Evolutionary conservation across 2,329 filamentous ascomycete species (phyloP), one percentile per base, ranked within the genome.

Genomic region (Fusarium pilosicola): DNA sequence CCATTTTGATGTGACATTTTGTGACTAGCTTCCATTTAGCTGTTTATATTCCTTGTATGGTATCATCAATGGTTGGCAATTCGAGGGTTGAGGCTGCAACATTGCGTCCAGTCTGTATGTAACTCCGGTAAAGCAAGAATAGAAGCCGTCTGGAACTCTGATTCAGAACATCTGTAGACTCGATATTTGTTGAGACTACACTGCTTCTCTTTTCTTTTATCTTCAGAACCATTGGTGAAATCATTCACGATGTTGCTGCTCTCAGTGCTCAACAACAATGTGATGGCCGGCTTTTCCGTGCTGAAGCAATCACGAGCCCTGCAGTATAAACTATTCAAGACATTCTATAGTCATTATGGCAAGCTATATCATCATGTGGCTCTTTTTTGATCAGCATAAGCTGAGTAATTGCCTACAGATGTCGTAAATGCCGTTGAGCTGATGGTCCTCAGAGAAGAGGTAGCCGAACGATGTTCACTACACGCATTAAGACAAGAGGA

Each of bases 401-500:
- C n/a, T n/a, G n/a, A n/a, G n/a, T n/a, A n/a, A n/a, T n/a, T n/a
- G n/a, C n/a, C n/a, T n/a, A n/a, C n/a, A 14, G 18, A 22, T 22
- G 24, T 22, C 20, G 5, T 41, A 17, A 41, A 28, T 7, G 24
- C 7, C 18, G 24, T 28, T 39, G 2, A 28, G 24, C 36, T 5
- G 20, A 28, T n/a, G 34, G 51, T 17, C 14, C 20, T 18, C 6
- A 2, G 20, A 55, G 24, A 38, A 28, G 34, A 54, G 20, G 20
- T 22, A 28, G 11, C 24, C 7, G 24, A 55, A 4, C 20, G 5
- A 28, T 4, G 2, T 17, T 28, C 20, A 14, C 7, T 28, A 38
- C 20, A n/a, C 14, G 4, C 0, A n/a, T 38, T 28, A 7, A 15
- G 7, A 39, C 13, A 2, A 17, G 7, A 12, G 3, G 7, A 6